phyloP scores from a whole-genome alignment of 1,284 basidiomycete species.

The Tranzscheliella williamsii region DNA sequence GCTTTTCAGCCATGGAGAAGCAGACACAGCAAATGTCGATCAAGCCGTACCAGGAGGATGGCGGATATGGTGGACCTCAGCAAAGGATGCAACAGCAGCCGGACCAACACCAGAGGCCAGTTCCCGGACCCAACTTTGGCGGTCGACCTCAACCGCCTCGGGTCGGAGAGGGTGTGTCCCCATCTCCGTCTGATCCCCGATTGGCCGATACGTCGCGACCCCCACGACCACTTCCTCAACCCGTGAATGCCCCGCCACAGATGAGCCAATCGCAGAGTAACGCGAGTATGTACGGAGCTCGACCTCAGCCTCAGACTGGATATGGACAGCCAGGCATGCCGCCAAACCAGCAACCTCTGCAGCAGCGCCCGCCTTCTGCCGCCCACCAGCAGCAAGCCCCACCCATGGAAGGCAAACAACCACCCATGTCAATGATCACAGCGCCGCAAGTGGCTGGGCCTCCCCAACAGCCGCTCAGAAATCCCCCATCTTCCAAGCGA shows the following conservation, averaged over 20 bases:
- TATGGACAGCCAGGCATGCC: conserved; percentile 8
- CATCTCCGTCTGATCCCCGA: conserved; percentile 7
- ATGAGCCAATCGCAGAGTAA: conserved; percentile 10
- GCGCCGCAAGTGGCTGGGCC: neutral
- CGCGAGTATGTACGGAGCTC: conserved; percentile 20
- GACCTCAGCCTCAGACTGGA: conserved; percentile 13
- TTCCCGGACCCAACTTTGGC: conserved; percentile 14
- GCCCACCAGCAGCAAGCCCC: conserved; percentile 7
- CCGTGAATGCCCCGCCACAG: conserved; percentile 18
- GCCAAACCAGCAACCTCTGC: conserved; percentile 6
- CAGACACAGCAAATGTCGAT: conserved; percentile 50
- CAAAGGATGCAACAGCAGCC: conserved; percentile 19
- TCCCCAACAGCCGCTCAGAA: conserved; percentile 12
- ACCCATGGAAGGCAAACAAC: neutral
- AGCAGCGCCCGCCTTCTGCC: conserved; percentile 9
- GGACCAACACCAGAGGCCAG: conserved; percentile 17
- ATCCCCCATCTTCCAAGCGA: conserved; percentile 65
- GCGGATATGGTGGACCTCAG: conserved; percentile 5
- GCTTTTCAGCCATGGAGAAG: conserved; percentile 40
- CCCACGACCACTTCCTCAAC: conserved; percentile 37
- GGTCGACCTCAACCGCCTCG: conserved; percentile 23
- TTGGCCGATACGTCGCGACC: conserved; percentile 30
- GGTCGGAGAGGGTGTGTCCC: conserved; percentile 10
- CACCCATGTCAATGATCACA: neutral
- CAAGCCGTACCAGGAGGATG: conserved; percentile 9